A percentile compares a stretch with the other conserved stretches of the same genome.
Evolutionary conservation across 2,329 filamentous ascomycete species (phyloP).

Genomic region (Penicillium oxalicum): DNA sequence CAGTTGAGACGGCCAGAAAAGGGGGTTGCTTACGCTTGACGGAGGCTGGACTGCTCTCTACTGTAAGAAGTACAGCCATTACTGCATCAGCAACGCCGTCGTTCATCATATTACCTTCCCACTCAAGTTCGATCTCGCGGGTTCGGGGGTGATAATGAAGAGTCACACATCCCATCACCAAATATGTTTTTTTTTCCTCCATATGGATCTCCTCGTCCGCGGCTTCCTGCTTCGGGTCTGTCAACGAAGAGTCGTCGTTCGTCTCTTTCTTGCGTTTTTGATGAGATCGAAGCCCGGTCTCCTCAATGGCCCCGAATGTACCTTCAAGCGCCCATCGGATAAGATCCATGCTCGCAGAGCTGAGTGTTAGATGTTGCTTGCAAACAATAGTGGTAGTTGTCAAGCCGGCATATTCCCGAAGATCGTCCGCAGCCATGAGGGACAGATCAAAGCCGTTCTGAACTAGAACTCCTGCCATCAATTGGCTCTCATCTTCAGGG

Average conservation of each 20-base stretch:
- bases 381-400: constrained; percentile 92
- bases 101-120: constrained; percentile 97
- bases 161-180: constrained; percentile 84
- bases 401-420: constrained; percentile 92
- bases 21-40: constrained; percentile 65
- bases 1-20: constrained; percentile 8
- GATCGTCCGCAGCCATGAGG: constrained; percentile 91
- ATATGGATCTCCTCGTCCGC: constrained; percentile 43
- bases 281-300: constrained; percentile 28
- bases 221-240: constrained; percentile 31
- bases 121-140: constrained; percentile 83
- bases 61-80: constrained; percentile 83
- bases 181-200: constrained; percentile 42
- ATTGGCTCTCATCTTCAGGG: constrained; percentile 43
- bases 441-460: constrained; percentile 98
- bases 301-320: constrained; percentile 81
- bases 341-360: constrained; percentile 80
- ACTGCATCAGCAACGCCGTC: constrained; percentile 97
- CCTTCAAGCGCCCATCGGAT: constrained; percentile 92
- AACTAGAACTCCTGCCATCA: constrained; percentile 86
- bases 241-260: constrained; percentile 36
- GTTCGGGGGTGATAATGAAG: constrained; percentile 66
- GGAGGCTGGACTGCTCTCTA: constrained; percentile 89
- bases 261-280: constrained; percentile 21
- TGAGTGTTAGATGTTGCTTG: constrained; percentile 82